phyloP scores from a whole-genome alignment of 768 basidiomycete species.

The Sarcomyxa edulis region DNA sequence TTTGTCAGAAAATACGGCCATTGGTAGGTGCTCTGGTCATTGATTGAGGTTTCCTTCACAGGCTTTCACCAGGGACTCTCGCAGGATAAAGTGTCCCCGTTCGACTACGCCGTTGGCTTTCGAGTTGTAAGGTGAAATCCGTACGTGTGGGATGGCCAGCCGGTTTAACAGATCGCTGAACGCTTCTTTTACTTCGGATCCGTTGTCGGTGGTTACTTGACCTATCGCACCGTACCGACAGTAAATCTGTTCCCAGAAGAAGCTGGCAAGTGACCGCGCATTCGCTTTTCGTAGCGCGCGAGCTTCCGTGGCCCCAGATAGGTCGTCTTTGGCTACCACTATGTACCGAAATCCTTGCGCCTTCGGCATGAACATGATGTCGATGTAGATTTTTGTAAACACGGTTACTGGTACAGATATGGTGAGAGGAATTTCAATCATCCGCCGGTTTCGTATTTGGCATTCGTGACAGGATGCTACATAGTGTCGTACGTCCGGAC shows the following conservation, averaged over 20 bases:
- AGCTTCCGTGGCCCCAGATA: slow-evolving; percentile 19
- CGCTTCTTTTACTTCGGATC: slow-evolving; percentile 11
- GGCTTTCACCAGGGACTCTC: slow-evolving; percentile 7
- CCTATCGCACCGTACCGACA: slow-evolving; percentile 21
- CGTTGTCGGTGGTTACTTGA: slow-evolving; percentile 23
- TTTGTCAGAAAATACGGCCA: slow-evolving; percentile 23
- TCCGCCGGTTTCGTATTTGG: slow-evolving; percentile 10
- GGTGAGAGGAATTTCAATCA: slow-evolving; percentile 10
- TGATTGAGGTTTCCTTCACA: background rate
- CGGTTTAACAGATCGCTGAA: background rate
- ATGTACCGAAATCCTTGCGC: slow-evolving; percentile 15
- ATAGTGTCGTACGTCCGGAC: slow-evolving; percentile 11
- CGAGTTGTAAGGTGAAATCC: slow-evolving; percentile 27
- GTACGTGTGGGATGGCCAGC: background rate
- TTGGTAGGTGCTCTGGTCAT: too few species aligned
- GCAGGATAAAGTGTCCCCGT: slow-evolving; percentile 9
- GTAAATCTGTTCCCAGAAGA: slow-evolving; percentile 26
- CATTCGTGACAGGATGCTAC: slow-evolving; percentile 21
- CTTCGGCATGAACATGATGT: slow-evolving; percentile 20
- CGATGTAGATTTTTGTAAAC: slow-evolving; percentile 14
- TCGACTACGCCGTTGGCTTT: slow-evolving; percentile 26
- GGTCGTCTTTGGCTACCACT: slow-evolving; percentile 19
- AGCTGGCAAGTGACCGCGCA: slow-evolving; percentile 13
- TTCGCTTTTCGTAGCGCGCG: slow-evolving; percentile 8
- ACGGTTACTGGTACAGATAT: slow-evolving; percentile 5